A percentile compares a stretch with the other conserved stretches of the same genome.
phyloP scores from a whole-genome alignment of 768 basidiomycete species.

The Podaxis rugospora region DNA sequence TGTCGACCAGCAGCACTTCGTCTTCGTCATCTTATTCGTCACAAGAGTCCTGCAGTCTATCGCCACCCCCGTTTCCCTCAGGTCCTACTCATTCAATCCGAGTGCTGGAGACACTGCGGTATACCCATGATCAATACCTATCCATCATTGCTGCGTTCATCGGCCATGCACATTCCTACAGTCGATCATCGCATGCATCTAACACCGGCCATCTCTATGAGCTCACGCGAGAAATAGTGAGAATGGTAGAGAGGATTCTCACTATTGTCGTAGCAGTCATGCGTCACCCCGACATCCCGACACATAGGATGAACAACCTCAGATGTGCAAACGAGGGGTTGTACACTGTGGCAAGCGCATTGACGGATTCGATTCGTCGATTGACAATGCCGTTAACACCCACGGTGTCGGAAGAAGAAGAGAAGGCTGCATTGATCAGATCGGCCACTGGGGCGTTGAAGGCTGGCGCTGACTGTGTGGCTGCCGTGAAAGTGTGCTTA shows the following conservation, averaged over 20 bases:
- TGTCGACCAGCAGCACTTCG: slow-evolving; percentile 67
- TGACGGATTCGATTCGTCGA: slow-evolving; percentile 83
- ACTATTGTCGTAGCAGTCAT: slow-evolving; percentile 89
- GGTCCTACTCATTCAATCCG: slow-evolving; percentile 68
- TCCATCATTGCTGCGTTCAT: slow-evolving; percentile 97
- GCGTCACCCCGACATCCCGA: slow-evolving; percentile 65
- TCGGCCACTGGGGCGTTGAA: slow-evolving; percentile 88
- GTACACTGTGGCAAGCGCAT: slow-evolving; percentile 78
- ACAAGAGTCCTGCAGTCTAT: slow-evolving; percentile 44
- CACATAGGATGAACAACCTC: slow-evolving; percentile 60
- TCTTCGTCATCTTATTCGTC: slow-evolving; percentile 71
- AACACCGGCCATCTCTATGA: slow-evolving; percentile 94
- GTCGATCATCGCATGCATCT: slow-evolving; percentile 84
- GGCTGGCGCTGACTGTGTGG: slow-evolving; percentile 84
- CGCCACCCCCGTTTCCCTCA: slow-evolving; percentile 58
- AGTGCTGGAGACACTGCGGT: slow-evolving; percentile 72
- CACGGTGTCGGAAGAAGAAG: slow-evolving; percentile 69
- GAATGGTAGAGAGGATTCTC: slow-evolving; percentile 87
- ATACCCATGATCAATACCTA: slow-evolving; percentile 85
- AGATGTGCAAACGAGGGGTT: slow-evolving; percentile 72
- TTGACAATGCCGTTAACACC: slow-evolving; percentile 53
- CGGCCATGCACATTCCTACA: slow-evolving; percentile 93
- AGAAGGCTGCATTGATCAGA: slow-evolving; percentile 71
- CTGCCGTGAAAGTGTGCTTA: slow-evolving; percentile 80
- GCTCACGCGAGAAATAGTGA: slow-evolving; percentile 90